Conservation (phyloP, 768 basidiomycete species). For the Porphyrellus cyaneotinctus region DNA sequence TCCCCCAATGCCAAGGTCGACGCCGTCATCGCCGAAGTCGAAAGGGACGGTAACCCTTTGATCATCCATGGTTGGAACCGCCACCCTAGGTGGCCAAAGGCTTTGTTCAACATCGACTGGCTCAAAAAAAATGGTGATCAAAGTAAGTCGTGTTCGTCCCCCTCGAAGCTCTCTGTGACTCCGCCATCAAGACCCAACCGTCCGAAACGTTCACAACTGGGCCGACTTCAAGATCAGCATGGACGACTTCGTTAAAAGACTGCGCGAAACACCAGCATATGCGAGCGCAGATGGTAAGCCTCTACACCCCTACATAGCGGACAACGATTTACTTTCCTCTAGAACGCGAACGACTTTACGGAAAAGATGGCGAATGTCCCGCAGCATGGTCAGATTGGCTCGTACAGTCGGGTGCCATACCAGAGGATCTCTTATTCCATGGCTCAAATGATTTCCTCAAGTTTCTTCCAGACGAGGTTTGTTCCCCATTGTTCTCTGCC, state of each 20-base stretch:
- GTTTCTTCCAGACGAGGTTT: constrained; percentile 50
- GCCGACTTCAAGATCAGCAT: constrained; percentile 51
- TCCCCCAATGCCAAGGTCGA: constrained; percentile 27
- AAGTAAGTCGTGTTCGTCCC: constrained; percentile 13
- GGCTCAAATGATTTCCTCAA: constrained; percentile 54
- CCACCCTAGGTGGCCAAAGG: constrained; percentile 49
- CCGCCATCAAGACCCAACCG: constrained; percentile 44
- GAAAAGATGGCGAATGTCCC: constrained; percentile 76
- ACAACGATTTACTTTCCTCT: not conserved
- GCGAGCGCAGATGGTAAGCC: constrained; percentile 38
- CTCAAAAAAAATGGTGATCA: constrained; percentile 37
- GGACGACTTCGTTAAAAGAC: constrained; percentile 48
- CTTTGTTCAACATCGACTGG: constrained; percentile 55
- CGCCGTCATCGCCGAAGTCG: constrained; percentile 41
- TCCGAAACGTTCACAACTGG: constrained; percentile 60
- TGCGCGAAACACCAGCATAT: constrained; percentile 35
- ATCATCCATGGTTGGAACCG: constrained; percentile 62
- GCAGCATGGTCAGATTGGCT: constrained; percentile 63
- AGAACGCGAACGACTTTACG: constrained; percentile 67
- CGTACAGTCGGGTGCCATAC: constrained; percentile 42
- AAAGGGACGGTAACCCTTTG: constrained; percentile 52
- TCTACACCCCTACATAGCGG: not conserved
- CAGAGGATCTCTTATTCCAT: constrained; percentile 48
- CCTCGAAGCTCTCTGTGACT: constrained; percentile 1
- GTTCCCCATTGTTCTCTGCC: constrained; percentile 14